Percentiles rank a stretch among this genome's conserved stretches.
Evolutionary conservation across 306 rosid genomes (phyloP).

Genomic region (Mimosa pudica): DNA sequence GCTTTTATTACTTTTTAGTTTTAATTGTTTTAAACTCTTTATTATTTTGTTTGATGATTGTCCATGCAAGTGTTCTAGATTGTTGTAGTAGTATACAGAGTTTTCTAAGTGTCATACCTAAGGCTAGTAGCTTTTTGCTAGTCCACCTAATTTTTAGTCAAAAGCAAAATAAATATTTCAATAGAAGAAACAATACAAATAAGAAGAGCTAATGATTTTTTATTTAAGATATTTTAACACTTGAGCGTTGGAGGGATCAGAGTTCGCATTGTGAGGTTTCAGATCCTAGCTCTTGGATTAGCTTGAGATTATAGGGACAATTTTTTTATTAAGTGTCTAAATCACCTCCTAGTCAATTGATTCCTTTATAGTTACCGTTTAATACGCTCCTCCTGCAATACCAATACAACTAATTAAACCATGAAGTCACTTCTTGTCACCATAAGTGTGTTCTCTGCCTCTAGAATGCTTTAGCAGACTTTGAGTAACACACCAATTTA

Average conservation of each 20-base stretch:
- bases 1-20: neutral
- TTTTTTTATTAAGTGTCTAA: neutral
- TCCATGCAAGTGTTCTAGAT: neutral
- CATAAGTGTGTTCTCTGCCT: too few species aligned
- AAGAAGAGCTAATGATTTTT: neutral
- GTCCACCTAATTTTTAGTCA: neutral
- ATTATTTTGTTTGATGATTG: neutral
- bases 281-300: neutral
- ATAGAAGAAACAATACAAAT: neutral
- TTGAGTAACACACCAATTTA: too few species aligned
- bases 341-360: neutral
- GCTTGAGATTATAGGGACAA: neutral
- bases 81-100: neutral
- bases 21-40: neutral
- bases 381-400: neutral
- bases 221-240: neutral
- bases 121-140: neutral
- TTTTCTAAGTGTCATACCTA: neutral
- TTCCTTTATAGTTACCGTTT: too few species aligned
- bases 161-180: neutral
- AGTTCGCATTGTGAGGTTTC: neutral
- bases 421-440: neutral
- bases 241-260: neutral
- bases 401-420: neutral
- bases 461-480: too few species aligned